Evolutionary conservation across 257 asterid species (phyloP).

Genomic region (Solanum sitiens): DNA sequence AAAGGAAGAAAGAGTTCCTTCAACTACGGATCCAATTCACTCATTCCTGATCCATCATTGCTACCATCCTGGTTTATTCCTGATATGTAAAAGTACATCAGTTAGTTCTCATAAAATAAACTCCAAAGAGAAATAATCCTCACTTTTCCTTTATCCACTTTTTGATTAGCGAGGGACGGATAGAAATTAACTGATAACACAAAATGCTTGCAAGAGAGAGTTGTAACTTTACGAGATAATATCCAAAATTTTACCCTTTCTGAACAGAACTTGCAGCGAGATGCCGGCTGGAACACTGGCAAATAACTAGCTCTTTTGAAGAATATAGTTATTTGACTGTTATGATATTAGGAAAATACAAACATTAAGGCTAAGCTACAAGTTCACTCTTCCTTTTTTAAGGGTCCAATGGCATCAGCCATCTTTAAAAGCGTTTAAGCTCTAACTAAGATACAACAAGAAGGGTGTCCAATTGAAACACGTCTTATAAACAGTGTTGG

Average conservation of each 20-base stretch:
- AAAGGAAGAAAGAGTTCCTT: conserved; percentile 31
- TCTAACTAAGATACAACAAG: neutral
- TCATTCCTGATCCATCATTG: conserved; percentile 5
- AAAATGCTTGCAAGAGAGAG: neutral
- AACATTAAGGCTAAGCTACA: neutral
- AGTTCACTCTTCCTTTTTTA: neutral
- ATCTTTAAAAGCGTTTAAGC: neutral
- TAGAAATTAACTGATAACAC: neutral
- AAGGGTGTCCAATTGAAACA: neutral
- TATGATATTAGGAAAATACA: neutral
- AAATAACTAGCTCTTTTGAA: neutral
- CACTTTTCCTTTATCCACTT: too few relatives aligned
- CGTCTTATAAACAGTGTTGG: neutral
- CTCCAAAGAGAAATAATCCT: neutral
- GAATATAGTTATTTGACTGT: neutral
- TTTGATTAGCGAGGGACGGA: too few relatives aligned
- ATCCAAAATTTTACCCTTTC: neutral
- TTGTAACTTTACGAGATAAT: neutral
- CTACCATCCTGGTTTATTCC: conserved; percentile 1
- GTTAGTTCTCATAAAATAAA: neutral
- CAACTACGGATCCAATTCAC: conserved; percentile 4
- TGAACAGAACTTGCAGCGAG: neutral
- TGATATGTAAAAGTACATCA: neutral
- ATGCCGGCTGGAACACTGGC: neutral
- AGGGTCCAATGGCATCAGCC: neutral